Conservation (phyloP, 257 asterid genomes). For the Ophiorrhiza pumila region DNA sequence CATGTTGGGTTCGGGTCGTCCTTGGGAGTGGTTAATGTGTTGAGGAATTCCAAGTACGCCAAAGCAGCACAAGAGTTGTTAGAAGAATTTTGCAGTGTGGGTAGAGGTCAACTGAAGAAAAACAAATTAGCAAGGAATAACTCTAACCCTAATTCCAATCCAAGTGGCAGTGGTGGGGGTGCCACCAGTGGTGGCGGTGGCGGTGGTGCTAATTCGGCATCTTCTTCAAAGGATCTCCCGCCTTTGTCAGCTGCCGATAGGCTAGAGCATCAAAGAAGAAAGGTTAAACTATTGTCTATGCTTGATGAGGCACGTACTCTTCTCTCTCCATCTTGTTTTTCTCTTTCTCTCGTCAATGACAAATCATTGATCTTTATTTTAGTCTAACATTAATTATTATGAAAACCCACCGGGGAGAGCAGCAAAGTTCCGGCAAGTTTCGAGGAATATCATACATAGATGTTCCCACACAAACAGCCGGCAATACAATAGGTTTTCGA, state of each 20-base stretch:
- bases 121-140: slow-evolving; percentile 38
- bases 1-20: slow-evolving; percentile 48
- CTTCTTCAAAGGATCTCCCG: slow-evolving; percentile 55
- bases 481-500: slow-evolving; percentile 38
- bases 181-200: slow-evolving; percentile 15
- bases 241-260: slow-evolving; percentile 78
- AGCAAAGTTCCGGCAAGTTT: slow-evolving; percentile 38
- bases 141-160: slow-evolving; percentile 47
- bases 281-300: slow-evolving; percentile 97
- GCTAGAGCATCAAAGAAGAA: slow-evolving; percentile 89
- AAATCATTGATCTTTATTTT: slow-evolving; percentile 46
- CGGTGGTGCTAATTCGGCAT: slow-evolving; percentile 36
- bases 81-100: slow-evolving; percentile 93
- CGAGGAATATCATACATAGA: slow-evolving; percentile 21
- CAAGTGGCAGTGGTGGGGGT: slow-evolving; percentile 18
- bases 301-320: slow-evolving; percentile 87
- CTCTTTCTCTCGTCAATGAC: slow-evolving; percentile 23
- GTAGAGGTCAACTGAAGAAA: slow-evolving; percentile 76
- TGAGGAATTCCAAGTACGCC: slow-evolving; percentile 67
- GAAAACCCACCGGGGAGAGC: slow-evolving; percentile 19
- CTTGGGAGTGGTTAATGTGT: slow-evolving; percentile 47
- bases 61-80: slow-evolving; percentile 82
- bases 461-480: slow-evolving; percentile 32
- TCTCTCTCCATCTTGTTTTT: slow-evolving; percentile 19
- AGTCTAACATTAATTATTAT: slow-evolving; percentile 24